Evolutionary conservation across 2,329 filamentous ascomycete species (phyloP).

Genomic region (Dothiorella sarmentorum): DNA sequence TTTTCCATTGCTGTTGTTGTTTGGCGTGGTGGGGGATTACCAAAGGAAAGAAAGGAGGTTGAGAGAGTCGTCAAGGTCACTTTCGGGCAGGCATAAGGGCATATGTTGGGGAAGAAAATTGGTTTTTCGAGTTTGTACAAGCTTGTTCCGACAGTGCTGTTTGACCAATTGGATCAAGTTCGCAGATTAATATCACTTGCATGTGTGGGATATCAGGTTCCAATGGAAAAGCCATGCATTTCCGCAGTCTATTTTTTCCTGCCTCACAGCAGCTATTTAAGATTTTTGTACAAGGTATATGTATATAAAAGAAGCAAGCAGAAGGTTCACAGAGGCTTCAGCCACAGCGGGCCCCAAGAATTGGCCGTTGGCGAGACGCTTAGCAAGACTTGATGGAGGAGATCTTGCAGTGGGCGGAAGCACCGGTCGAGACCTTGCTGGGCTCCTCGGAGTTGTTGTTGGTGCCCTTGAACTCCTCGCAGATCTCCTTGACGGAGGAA

Average conservation of each 20-base stretch:
- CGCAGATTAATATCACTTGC: too few relatives aligned
- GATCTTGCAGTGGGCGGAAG: slow-evolving; percentile 33
- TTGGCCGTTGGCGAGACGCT: neutral
- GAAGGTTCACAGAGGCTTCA: neutral
- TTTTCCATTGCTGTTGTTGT: too few relatives aligned
- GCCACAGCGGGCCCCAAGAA: neutral
- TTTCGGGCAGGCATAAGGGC: too few relatives aligned
- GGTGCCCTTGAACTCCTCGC: slow-evolving; percentile 34
- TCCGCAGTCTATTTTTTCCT: neutral
- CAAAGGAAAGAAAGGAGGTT: too few relatives aligned
- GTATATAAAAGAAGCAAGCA: slow-evolving; percentile 7
- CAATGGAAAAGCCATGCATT: too few relatives aligned
- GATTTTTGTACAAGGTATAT: neutral
- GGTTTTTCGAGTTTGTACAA: too few relatives aligned
- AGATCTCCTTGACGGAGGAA: slow-evolving; percentile 33
- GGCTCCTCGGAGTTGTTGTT: slow-evolving; percentile 34
- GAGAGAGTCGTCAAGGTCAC: too few relatives aligned
- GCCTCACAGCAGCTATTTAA: neutral
- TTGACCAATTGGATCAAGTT: too few relatives aligned
- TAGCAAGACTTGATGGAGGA: neutral
- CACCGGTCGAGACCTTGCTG: slow-evolving; percentile 28
- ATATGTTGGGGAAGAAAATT: too few relatives aligned
- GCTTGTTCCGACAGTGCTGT: too few relatives aligned
- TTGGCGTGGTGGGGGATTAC: too few relatives aligned
- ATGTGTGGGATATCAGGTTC: too few relatives aligned